Evolutionary conservation across 202 grass and related monocot genomes (phyloP), one percentile per base, ranked within the genome.

Genomic region (Saccharum hybrid): DNA sequence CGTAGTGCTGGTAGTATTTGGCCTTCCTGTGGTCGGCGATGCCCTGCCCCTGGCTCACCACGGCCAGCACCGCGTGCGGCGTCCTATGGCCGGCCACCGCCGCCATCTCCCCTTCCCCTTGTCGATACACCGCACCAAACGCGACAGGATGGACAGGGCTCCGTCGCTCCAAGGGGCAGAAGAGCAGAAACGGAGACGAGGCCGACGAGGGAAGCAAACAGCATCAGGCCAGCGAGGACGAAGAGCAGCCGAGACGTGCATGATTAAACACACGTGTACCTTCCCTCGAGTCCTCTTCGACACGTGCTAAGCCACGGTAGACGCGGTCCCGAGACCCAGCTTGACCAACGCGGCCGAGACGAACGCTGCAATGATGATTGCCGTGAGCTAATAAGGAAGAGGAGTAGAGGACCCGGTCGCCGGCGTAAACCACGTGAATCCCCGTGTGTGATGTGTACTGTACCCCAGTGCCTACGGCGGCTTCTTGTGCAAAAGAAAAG

Each of bases 101-200:
- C 8, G 86, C 45, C 86, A 82, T 66, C 68, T 39, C 31, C 18
- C 72, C 71, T 84, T 89, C 41, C 56, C 81, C 23, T 79, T 45
- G 40, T 89, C 83, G 26, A 92, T 22, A 18, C 74, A 49, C 40
- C 40, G 40, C 34, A 2, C 10, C 45, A 71, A 48, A 21, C n/a
- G n/a, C n/a, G n/a, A n/a, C n/a, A n/a, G n/a, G n/a, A n/a, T n/a
- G 82, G 39, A 15, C 22, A 72, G 6, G 42, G 42, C 42, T 1
- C 42, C 69, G 7, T n/a, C n/a, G n/a, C n/a, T n/a, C n/a, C n/a
- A n/a, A 72, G 12, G 6, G 81, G 26, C 26, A 26, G 26, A 26
- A 26, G 26, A 26, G 26, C 26, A 26, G 26, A 0, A 26, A 26
- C 26, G 26, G 26, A 26, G 26, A 1, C 1, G 26, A 26, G 26